Evolutionary conservation across 768 basidiomycete species (phyloP).

Genomic region (Saitozyma sp.): DNA sequence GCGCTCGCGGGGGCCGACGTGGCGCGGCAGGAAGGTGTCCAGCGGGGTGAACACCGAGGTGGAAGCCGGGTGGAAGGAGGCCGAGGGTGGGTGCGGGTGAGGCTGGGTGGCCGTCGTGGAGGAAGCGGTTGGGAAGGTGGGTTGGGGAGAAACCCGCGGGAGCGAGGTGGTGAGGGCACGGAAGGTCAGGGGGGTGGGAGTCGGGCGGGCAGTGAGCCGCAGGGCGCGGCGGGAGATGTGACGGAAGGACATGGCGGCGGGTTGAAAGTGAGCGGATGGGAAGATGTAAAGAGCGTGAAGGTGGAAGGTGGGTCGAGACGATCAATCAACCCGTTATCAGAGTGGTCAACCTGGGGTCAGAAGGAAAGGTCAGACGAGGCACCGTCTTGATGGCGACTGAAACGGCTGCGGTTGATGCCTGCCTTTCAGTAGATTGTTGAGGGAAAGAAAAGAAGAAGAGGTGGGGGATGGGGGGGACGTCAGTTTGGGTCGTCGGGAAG

Average conservation of each 20-base stretch:
- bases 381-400: too few species aligned
- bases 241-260: slow-evolving; percentile 9
- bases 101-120: slow-evolving; percentile 48
- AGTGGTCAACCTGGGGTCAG: background rate
- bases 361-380: too few species aligned
- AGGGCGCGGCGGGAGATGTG: slow-evolving; percentile 15
- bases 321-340: background rate
- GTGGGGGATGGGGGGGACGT: too few species aligned
- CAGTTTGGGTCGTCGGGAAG: too few species aligned
- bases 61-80: slow-evolving; percentile 35
- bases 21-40: slow-evolving; percentile 85
- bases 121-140: slow-evolving; percentile 19
- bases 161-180: slow-evolving; percentile 21
- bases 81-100: slow-evolving; percentile 31
- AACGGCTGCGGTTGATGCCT: too few species aligned
- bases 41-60: slow-evolving; percentile 72
- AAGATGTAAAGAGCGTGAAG: background rate
- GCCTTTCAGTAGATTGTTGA: too few species aligned
- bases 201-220: slow-evolving; percentile 4
- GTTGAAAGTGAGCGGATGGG: background rate
- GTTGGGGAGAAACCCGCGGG: slow-evolving; percentile 15
- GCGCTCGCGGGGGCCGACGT: slow-evolving; percentile 85
- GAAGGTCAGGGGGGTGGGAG: background rate
- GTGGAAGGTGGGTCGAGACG: background rate
- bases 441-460: too few species aligned